Evolutionary conservation across 345 rosid species (phyloP), one percentile per base, ranked within the genome.

Genomic region (Pistacia atlantica): DNA sequence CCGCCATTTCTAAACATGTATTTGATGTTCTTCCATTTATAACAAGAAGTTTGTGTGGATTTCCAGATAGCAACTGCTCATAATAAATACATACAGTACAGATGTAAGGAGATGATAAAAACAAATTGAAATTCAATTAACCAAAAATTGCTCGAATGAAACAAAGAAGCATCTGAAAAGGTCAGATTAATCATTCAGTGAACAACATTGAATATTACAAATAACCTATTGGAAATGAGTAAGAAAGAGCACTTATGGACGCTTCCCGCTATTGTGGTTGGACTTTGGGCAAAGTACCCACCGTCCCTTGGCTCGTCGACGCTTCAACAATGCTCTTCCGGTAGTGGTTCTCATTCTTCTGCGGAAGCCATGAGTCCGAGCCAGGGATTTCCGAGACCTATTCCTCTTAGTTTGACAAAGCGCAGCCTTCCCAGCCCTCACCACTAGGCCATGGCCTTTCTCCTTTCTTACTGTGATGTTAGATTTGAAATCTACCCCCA

Each of bases 291-390:
- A 96, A 74, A 96, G 98, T 49, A 92, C 90, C 91, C 87, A 69
- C 0, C 98, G 84, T 60, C 99, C 98, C 84, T 96, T 93, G 70
- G 94, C 98, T 58, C 99, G 94, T 79, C 99, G 69, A 31, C 98
- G 98, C 77, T 90, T 92, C 60, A 95, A 78, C 56, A 91, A 54
- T 4, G 98, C 99, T 84, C 98, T 87, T 67, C 98, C 97, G 25
- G 91, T 83, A 28, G 99, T 92, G 58, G 98, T 95, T 76, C 92
- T 89, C 97, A 91, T 96, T 67, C 98, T 83, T 83, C 75, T 74
- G 55, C 98, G 95, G 84, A 92, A 96, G 45, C 99, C 98, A 77
- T 96, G 99, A 64, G 97, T 91, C 67, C 98, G 86, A 57, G 99
- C 97, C 80, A 96, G 85, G 71, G 98, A 96, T 79, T 96, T 96